Evolutionary conservation across 768 basidiomycete genomes (phyloP).

Genomic region (Asterophora parasitica): DNA sequence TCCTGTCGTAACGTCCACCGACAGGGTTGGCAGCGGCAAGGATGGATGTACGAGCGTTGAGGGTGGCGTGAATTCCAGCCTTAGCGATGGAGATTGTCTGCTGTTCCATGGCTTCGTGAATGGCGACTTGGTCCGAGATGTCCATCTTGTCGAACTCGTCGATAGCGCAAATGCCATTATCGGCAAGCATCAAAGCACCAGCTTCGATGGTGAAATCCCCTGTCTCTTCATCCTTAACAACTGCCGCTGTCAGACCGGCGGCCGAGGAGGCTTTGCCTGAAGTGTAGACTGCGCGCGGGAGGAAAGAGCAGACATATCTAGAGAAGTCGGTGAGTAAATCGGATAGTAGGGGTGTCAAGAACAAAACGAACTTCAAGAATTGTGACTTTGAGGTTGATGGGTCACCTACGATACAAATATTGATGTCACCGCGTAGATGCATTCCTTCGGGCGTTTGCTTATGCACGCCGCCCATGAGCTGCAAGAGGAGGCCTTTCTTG

Average conservation of each 20-base stretch:
- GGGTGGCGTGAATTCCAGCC: conserved; percentile 96
- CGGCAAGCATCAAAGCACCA: conserved; percentile 97
- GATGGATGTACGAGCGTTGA: conserved; percentile 96
- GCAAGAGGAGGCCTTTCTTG: conserved; percentile 93
- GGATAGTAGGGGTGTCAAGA: background rate
- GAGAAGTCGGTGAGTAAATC: background rate
- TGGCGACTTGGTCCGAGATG: conserved; percentile 95
- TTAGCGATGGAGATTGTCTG: conserved; percentile 99
- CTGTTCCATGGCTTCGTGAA: conserved; percentile 99
- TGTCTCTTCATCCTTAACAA: conserved; percentile 97
- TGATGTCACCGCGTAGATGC: conserved; percentile 97
- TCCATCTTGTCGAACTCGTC: conserved; percentile 99
- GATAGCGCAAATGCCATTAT: conserved; percentile 99
- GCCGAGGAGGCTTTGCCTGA: conserved; percentile 99
- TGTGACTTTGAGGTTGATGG: conserved; percentile 98
- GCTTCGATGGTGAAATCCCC: conserved; percentile 99
- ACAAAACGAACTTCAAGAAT: conserved; percentile 80
- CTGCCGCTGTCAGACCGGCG: conserved; percentile 96
- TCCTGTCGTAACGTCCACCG: conserved; percentile 95
- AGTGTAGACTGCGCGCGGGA: conserved; percentile 96
- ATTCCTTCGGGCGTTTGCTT: conserved; percentile 96
- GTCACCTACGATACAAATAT: conserved; percentile 97
- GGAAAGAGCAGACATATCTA: conserved; percentile 96
- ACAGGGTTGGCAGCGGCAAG: conserved; percentile 97
- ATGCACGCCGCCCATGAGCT: conserved; percentile 98